Base-by-base conservation (phyloP, 1,284 basidiomycete genomes). In the Exobasidium rhododendri region DNA sequence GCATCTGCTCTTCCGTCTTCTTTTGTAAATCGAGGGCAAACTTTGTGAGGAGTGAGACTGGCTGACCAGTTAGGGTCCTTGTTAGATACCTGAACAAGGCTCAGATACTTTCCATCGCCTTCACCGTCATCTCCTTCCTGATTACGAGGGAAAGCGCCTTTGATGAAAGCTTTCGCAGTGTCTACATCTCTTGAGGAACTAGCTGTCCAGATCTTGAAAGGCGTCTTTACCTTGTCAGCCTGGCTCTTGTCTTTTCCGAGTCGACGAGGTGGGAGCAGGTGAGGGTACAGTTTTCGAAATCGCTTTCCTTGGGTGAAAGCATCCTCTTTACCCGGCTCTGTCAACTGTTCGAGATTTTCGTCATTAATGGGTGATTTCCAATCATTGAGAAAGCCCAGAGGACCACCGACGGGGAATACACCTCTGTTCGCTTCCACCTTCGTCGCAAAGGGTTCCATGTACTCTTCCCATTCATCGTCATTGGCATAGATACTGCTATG, bases 311-410 rank as follows among this genome's bases (percentile, higher is more conserved):
- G 66, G 14, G 46, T 74, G 47, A 71, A 66, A 14, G 82, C 77
- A 65, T 83, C 82, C 20, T 73, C 66, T 47, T 68, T 75, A 1
- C 82, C 82, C 5, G 75, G 69, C 43, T 74, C 69, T 14, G 80
- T 81, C 64, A 94, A 81, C 7, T 88, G 86, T 67, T 94, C 89
- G 47, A 94, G 83, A 74, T 89, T 91, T 44, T 83, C 83, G 58
- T 89, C 83, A 83, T 88, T 86, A 11, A 83, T 78, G 0, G 78
- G 79, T n/a, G 71, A 77, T 58, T 78, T 50, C 81, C 81, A 82
- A 6, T 73, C 58, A 44, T 64, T 67, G 47, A 83, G 68, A 66
- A 83, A 83, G 7, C 59, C 55, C 72, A 82, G 80, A 2, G 72
- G 67, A 24, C 45, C 58, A 24, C 60, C 53, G 4, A 49, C 53